A percentile compares a stretch with the other conserved stretches of the same genome.
Conservation (phyloP, 2,329 filamentous ascomycete genomes). For the Bipolaris oryzae region DNA sequence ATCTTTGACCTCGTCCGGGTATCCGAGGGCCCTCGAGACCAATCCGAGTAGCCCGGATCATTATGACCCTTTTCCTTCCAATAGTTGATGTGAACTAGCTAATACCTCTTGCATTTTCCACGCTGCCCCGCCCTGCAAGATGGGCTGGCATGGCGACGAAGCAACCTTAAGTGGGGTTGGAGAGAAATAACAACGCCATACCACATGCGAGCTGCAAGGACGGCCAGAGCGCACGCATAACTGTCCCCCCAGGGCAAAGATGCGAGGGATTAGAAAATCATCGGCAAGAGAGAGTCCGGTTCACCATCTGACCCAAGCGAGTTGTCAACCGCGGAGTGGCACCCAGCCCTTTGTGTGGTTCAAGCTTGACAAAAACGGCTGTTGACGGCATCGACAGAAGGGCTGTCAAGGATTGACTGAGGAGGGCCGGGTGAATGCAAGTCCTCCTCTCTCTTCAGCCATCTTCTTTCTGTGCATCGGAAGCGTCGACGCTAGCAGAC, state of each 20-base stretch:
- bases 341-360: slow-evolving; percentile 2
- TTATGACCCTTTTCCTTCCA: slow-evolving; percentile 16
- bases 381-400: neutral
- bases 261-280: slow-evolving; percentile 13
- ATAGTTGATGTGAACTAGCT: slow-evolving; percentile 21
- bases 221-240: slow-evolving; percentile 13
- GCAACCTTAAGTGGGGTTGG: neutral
- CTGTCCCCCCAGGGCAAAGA: slow-evolving; percentile 11
- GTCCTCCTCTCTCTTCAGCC: slow-evolving; percentile 22
- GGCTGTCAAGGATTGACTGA: slow-evolving; percentile 26
- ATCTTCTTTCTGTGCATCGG: slow-evolving; percentile 24
- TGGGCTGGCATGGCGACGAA: slow-evolving; percentile 14
- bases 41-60: slow-evolving; percentile 9
- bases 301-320: slow-evolving; percentile 18
- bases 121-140: slow-evolving; percentile 16
- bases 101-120: slow-evolving; percentile 11
- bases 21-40: slow-evolving; percentile 12
- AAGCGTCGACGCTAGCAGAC: slow-evolving; percentile 31
- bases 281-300: slow-evolving; percentile 6
- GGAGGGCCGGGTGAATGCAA: slow-evolving; percentile 33
- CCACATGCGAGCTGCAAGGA: slow-evolving; percentile 8
- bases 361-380: neutral
- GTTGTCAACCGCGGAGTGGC: slow-evolving; percentile 13
- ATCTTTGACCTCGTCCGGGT: slow-evolving; percentile 25
- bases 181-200: slow-evolving; percentile 5